Conservation (phyloP, 345 rosid species). For the Lenwebbia sp. region DNA sequence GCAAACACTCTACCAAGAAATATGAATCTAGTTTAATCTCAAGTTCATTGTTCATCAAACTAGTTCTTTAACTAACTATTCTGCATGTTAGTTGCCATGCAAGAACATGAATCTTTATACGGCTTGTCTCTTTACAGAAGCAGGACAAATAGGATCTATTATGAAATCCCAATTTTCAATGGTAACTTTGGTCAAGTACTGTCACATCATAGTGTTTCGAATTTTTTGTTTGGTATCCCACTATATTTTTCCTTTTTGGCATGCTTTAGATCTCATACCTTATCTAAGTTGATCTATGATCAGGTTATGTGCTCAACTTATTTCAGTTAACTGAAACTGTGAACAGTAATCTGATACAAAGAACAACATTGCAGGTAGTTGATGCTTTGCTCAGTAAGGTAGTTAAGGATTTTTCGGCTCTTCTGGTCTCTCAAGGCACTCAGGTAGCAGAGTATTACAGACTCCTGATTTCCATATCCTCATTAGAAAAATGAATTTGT, state of each 20-base stretch:
- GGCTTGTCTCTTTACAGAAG: background rate
- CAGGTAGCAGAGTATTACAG: conserved; percentile 35
- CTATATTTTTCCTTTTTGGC: background rate
- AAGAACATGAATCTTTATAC: background rate
- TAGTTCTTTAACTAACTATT: background rate
- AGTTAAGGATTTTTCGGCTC: conserved; percentile 77
- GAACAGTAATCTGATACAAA: background rate
- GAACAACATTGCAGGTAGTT: conserved; percentile 36
- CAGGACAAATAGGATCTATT: background rate
- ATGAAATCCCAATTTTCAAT: background rate
- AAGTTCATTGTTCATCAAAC: background rate
- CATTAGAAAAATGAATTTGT: background rate
- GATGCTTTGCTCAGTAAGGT: conserved; percentile 76
- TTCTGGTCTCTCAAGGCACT: conserved; percentile 82
- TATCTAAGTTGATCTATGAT: background rate
- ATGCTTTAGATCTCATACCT: background rate
- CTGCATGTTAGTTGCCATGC: background rate
- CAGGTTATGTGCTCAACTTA: background rate
- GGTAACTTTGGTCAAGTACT: background rate
- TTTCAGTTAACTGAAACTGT: background rate
- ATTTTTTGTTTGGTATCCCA: background rate
- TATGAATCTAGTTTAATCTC: background rate
- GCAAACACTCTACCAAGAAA: background rate
- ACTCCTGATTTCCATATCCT: background rate
- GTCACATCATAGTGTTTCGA: background rate